Conservation (phyloP, 805 yeast species). For the Lipomyces mesembrius region DNA sequence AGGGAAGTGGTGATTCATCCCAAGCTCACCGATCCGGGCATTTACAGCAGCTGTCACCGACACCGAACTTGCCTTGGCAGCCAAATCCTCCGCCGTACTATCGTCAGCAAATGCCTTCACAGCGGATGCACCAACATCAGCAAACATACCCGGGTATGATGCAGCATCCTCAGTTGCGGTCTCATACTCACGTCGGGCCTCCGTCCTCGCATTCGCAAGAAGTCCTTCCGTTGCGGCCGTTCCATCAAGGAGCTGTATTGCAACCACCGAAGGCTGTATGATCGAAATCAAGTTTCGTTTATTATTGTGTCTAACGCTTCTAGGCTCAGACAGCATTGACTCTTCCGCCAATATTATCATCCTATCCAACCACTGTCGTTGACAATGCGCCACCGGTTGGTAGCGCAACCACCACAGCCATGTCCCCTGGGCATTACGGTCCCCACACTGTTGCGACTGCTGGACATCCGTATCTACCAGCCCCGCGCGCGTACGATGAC, state of each 20-base stretch:
- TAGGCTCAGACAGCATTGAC: not conserved
- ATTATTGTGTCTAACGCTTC: not conserved
- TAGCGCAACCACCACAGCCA: not conserved
- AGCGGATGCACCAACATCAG: not conserved
- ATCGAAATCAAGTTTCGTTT: not conserved
- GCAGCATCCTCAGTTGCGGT: not conserved
- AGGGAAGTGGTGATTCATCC: not conserved
- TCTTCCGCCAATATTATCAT: not conserved
- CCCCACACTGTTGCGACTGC: not conserved
- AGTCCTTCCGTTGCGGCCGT: not conserved
- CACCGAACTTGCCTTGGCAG: not conserved
- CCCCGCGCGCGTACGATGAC: not conserved
- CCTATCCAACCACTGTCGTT: not conserved
- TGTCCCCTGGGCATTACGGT: not conserved
- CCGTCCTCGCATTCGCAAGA: not conserved
- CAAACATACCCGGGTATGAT: not conserved
- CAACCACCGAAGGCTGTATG: not conserved
- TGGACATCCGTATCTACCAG: not conserved
- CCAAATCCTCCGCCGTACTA: constrained; percentile 1
- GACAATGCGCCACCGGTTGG: not conserved
- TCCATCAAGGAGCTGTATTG: not conserved
- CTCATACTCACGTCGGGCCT: not conserved
- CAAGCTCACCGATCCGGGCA: not conserved
- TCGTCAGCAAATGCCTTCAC: not conserved
- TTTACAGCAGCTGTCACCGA: not conserved